Evolutionary conservation across 164 flowering plant species (phyloP), one percentile per base, ranked within the genome.

Genomic region (Nymphaea colorata): DNA sequence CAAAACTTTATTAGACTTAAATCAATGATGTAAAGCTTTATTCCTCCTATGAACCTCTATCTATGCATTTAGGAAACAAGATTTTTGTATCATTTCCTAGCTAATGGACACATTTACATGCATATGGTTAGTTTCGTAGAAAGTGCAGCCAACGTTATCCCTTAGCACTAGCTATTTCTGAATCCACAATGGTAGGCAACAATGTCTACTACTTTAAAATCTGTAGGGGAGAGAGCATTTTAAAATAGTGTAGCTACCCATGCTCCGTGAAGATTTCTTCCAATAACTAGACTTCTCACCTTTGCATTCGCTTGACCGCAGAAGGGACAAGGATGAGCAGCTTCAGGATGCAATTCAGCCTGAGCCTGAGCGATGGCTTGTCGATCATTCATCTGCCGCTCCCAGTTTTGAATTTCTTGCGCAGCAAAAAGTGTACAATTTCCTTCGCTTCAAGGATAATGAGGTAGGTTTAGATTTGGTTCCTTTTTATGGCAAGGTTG

Each of bases 221-320:
- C 4, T 47, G 55, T 4, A 12, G 12, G 55, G 12, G 55, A 47
- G 55, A 47, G 5, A 47, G 55, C 7, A 12, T 6, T 47, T 7
- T 47, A 6, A 47, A 47, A 47, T 47, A 7, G 12, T 47, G 55
- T 47, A 12, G 55, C 7, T 47, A 12, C 12, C 12, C 11, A 25
- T 25, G 0, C 36, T 25, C 36, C 36, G 55, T 47, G 55, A 2
- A 47, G 55, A 47, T 47, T 7, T 12, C 7, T 47, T 47, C 55
- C 12, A 47, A 25, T 25, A 25, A 47, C 12, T 12, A 47, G 55
- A 47, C 55, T 47, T 6, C 85, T 76, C 70, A 90, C 98, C 93
- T 92, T 92, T 43, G 78, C 87, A 83, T 92, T 92, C 57, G 71
- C 51, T 68, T 93, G 96, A 65, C 82, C 67, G 76, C 98, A 93